phyloP scores from a whole-genome alignment of 164 flowering plant species.

The Taxillus chinensis region DNA sequence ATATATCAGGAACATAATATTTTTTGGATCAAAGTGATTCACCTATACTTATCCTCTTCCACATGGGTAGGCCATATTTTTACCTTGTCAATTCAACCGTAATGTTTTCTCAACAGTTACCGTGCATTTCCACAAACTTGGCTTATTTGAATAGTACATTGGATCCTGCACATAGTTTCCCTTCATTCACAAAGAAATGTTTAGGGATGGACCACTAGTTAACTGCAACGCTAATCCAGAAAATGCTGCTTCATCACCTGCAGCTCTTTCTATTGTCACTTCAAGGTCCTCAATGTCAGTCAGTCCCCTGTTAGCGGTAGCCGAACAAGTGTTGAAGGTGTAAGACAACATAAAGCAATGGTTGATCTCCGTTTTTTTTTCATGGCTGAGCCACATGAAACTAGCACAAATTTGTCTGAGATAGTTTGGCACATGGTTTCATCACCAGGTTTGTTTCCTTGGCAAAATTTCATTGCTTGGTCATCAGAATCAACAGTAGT shows the following conservation, averaged over 20 bases:
- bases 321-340: slow-evolving; percentile 88
- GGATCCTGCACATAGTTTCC: slow-evolving; percentile 72
- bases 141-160: slow-evolving; percentile 87
- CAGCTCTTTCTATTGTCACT: slow-evolving; percentile 36
- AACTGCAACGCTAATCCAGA: slow-evolving; percentile 89
- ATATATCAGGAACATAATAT: slow-evolving; percentile 71
- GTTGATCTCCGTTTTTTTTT: slow-evolving; percentile 90
- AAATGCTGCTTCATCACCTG: slow-evolving; percentile 81
- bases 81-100: slow-evolving; percentile 74
- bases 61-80: slow-evolving; percentile 89
- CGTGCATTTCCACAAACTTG: slow-evolving; percentile 94
- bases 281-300: slow-evolving; percentile 76
- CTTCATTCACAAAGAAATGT: slow-evolving; percentile 77
- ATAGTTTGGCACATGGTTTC: slow-evolving; percentile 62
- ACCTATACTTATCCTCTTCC: slow-evolving; percentile 85
- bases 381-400: slow-evolving; percentile 89
- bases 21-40: slow-evolving; percentile 80
- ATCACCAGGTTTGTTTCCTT: slow-evolving; percentile 87
- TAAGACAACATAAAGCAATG: slow-evolving; percentile 84
- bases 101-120: slow-evolving; percentile 88
- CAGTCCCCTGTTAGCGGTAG: slow-evolving; percentile 67
- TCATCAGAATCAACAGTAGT: slow-evolving; percentile 76
- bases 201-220: slow-evolving; percentile 88
- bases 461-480: slow-evolving; percentile 66
- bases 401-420: slow-evolving; percentile 62